phyloP scores from a whole-genome alignment of 257 asterid species.

The Pogostemon cablin region DNA sequence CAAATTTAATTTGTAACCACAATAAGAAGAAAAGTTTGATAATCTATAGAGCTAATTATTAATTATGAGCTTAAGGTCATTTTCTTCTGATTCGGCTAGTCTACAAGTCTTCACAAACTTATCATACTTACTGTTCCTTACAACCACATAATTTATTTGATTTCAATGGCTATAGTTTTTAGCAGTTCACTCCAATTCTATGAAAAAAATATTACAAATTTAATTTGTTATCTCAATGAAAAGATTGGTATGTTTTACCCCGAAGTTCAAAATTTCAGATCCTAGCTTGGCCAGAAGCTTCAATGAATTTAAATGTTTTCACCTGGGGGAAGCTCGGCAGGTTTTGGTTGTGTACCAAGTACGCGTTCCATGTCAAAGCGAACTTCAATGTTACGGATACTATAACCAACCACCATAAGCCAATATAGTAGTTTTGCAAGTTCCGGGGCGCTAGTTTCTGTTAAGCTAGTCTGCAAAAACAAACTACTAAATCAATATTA shows the following conservation, averaged over 20 bases:
- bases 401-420: constrained; percentile 99
- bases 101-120: constrained; percentile 22
- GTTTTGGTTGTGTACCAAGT: constrained; percentile 79
- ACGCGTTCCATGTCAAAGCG: constrained; percentile 97
- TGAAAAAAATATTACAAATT: constrained; percentile 21
- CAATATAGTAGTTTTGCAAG: constrained; percentile 93
- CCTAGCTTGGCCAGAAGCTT: constrained; percentile 26
- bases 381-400: constrained; percentile 92
- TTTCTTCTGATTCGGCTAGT: background rate
- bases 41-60: background rate
- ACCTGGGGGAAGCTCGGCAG: constrained; percentile 95
- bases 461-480: constrained; percentile 70
- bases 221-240: constrained; percentile 25
- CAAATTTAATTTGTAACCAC: background rate
- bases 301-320: constrained; percentile 59
- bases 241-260: constrained; percentile 24
- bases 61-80: constrained; percentile 18
- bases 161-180: constrained; percentile 1
- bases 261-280: constrained; percentile 26
- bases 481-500: constrained; percentile 19
- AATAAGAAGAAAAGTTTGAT: background rate
- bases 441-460: constrained; percentile 91
- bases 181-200: constrained; percentile 9
- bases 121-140: constrained; percentile 22
- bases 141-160: constrained; percentile 10